Evolutionary conservation across 2,329 filamentous ascomycete species (phyloP).

Genomic region (Penicillium sp.): DNA sequence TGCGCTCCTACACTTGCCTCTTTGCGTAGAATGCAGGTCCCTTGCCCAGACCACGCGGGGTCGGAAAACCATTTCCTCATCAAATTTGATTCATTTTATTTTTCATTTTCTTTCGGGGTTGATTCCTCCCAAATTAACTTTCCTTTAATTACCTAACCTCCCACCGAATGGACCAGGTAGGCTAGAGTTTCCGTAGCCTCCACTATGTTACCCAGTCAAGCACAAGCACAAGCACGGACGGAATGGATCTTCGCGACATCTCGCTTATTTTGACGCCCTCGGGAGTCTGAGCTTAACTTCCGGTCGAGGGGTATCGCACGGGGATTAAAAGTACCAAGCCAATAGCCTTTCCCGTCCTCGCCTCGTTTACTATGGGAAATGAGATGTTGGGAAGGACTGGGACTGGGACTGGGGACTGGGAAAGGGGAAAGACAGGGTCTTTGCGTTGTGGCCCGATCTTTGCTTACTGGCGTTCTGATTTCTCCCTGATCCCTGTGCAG

Average conservation of each 20-base stretch:
- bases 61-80: not conserved
- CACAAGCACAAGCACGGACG: not conserved
- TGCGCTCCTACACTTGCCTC: constrained; percentile 4
- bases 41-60: not conserved
- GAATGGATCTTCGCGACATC: not conserved
- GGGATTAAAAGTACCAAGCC: not conserved
- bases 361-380: not conserved
- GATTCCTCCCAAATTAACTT: not conserved
- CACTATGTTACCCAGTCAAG: too few species aligned
- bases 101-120: not conserved
- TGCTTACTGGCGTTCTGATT: not conserved
- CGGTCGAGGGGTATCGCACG: not conserved
- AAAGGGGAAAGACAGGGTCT: not conserved
- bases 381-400: not conserved
- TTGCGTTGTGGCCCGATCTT: not conserved
- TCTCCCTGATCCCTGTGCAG: not conserved
- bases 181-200: not conserved
- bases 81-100: not conserved
- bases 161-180: not conserved
- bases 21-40: constrained; percentile 1
- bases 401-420: not conserved
- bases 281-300: constrained; percentile 10
- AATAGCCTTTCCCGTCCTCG: not conserved
- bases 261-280: constrained; percentile 18
- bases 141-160: not conserved